A percentile compares a stretch with the other conserved stretches of the same genome.
phyloP scores from a whole-genome alignment of 805 yeast species.

The Wickerhamomyces bisporus region DNA sequence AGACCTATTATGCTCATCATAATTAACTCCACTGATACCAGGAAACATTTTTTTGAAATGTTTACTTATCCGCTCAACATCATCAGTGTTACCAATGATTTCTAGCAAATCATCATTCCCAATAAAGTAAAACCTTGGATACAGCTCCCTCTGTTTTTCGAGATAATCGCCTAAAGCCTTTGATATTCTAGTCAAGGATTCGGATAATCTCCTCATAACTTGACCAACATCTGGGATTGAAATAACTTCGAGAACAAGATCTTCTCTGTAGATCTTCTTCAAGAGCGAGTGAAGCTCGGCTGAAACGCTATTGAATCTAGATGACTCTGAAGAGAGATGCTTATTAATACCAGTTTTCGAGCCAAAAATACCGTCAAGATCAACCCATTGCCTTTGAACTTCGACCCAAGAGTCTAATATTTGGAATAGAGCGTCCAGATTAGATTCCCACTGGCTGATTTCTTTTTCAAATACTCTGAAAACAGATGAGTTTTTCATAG shows the following conservation, averaged over 20 bases:
- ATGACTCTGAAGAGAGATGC: constrained; percentile 65
- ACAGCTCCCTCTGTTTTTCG: constrained; percentile 70
- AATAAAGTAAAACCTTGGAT: constrained; percentile 79
- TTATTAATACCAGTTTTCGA: constrained; percentile 50
- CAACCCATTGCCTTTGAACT: constrained; percentile 85
- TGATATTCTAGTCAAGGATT: constrained; percentile 52
- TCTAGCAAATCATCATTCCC: constrained; percentile 90
- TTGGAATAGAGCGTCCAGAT: constrained; percentile 43
- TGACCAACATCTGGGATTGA: constrained; percentile 42
- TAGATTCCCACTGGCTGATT: constrained; percentile 48
- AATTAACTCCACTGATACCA: constrained; percentile 46
- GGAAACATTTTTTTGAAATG: constrained; percentile 70
- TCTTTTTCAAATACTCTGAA: constrained; percentile 57
- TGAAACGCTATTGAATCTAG: constrained; percentile 59
- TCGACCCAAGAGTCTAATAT: constrained; percentile 73
- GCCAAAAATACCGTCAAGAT: constrained; percentile 74
- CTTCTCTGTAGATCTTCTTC: constrained; percentile 42
- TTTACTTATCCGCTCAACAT: constrained; percentile 41
- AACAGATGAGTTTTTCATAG: constrained; percentile 69
- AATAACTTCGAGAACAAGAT: constrained; percentile 51
- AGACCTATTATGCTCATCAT: constrained; percentile 26
- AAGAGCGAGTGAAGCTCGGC: constrained; percentile 53
- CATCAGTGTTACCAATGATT: constrained; percentile 61
- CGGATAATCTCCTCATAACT: constrained; percentile 45
- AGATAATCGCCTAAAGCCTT: constrained; percentile 70